Conservation (phyloP, 768 basidiomycete genomes). For the Naganishia vishniacii region DNA sequence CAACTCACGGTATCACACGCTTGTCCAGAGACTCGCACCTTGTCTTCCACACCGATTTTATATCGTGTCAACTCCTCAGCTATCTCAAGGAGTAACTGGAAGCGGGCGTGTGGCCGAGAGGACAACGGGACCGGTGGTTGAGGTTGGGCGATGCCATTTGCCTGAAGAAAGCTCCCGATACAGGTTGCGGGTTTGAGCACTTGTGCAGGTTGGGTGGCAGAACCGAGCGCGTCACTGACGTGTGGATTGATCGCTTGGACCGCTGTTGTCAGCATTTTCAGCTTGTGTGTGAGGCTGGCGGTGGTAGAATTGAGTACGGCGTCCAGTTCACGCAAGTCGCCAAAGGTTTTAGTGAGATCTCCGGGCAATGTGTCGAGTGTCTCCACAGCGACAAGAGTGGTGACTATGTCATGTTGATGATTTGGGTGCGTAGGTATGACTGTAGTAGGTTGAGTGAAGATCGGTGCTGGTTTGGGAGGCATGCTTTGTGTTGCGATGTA, state of each 20-base stretch:
- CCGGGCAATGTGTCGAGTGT: constrained; percentile 87
- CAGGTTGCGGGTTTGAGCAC: no score
- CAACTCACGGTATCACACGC: constrained; percentile 81
- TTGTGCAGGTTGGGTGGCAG: no score
- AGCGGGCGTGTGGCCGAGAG: constrained; percentile 55
- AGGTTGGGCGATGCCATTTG: neutral
- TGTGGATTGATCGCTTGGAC: neutral
- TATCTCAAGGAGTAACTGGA: constrained; percentile 82
- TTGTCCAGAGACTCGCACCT: constrained; percentile 86
- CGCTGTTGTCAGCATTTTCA: neutral
- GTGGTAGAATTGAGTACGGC: constrained; percentile 62
- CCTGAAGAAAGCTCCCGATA: neutral
- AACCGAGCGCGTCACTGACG: neutral
- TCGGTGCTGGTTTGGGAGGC: constrained; percentile 24
- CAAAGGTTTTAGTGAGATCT: constrained; percentile 88
- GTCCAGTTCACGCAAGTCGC: constrained; percentile 95
- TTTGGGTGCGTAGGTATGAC: constrained; percentile 24
- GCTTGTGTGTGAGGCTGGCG: constrained; percentile 8
- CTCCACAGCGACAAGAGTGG: constrained; percentile 53
- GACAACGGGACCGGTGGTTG: constrained; percentile 54
- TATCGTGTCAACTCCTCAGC: constrained; percentile 87
- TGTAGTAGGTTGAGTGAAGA: constrained; percentile 17
- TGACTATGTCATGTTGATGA: constrained; percentile 41
- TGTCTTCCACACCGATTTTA: constrained; percentile 93
- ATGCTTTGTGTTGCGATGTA: neutral